Evolutionary conservation across 2,329 filamentous ascomycete species (phyloP).

Genomic region (Myriosclerotinia scirpicola): DNA sequence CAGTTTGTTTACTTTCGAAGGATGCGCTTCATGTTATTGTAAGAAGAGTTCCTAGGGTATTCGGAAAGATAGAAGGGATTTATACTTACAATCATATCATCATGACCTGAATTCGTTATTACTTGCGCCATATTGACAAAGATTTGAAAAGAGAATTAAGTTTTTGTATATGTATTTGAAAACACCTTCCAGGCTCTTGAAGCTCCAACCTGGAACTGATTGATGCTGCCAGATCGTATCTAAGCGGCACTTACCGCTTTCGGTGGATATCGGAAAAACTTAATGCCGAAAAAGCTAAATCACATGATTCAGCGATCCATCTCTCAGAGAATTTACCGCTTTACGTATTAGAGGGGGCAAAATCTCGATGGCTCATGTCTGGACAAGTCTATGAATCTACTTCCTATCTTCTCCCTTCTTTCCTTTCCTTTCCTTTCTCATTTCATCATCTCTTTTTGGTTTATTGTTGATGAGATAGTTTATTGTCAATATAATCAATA

Average conservation of each 20-base stretch:
- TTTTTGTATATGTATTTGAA: slow-evolving; percentile 16
- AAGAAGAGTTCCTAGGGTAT: background rate
- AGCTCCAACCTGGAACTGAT: slow-evolving; percentile 7
- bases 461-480: background rate
- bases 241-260: slow-evolving; percentile 20
- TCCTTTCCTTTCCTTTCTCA: background rate
- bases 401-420: background rate
- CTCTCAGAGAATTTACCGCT: slow-evolving; percentile 4
- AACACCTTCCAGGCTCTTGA: background rate
- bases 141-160: slow-evolving; percentile 10
- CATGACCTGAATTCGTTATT: slow-evolving; percentile 84
- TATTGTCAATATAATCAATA: background rate
- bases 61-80: background rate
- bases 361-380: too few species aligned
- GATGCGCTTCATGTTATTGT: slow-evolving; percentile 4
- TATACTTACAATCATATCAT: slow-evolving; percentile 93
- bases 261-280: background rate
- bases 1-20: slow-evolving; percentile 7
- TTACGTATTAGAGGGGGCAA: background rate
- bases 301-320: background rate
- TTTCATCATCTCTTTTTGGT: background rate
- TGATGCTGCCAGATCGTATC: slow-evolving; percentile 24
- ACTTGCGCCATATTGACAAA: slow-evolving; percentile 62
- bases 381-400: background rate
- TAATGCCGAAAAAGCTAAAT: background rate